phyloP scores from a whole-genome alignment of 176 grass and related monocot species.

The Musa schizocarpa region DNA sequence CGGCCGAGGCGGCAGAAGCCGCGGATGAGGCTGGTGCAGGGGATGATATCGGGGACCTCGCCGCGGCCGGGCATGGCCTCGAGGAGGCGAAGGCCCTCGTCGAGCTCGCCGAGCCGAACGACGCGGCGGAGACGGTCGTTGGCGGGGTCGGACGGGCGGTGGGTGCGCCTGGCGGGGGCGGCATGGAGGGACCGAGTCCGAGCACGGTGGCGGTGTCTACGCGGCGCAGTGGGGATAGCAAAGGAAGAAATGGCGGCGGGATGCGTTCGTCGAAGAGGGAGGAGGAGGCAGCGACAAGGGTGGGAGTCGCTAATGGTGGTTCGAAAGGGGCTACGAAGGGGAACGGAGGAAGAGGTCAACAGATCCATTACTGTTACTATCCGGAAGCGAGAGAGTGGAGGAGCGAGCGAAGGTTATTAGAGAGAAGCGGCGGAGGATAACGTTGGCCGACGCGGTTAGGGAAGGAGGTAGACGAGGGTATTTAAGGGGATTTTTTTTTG shows the following conservation, averaged over 20 bases:
- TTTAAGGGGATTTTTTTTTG: no score
- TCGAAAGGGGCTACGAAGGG: neutral
- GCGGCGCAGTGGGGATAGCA: neutral
- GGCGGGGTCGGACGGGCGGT: neutral
- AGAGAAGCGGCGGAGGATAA: neutral
- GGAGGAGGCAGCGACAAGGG: constrained; percentile 16
- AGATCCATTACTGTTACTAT: neutral
- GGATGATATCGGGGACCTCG: constrained; percentile 27
- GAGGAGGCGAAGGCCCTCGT: constrained; percentile 42
- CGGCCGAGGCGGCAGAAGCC: constrained; percentile 59
- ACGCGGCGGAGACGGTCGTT: constrained; percentile 49
- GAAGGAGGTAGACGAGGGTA: no score
- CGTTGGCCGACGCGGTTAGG: neutral
- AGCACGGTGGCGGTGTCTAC: no score
- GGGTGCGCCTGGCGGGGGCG: neutral
- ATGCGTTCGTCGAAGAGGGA: constrained; percentile 23
- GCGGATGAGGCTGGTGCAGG: constrained; percentile 53
- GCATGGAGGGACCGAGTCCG: neutral
- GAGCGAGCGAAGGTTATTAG: no score
- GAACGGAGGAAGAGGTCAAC: neutral
- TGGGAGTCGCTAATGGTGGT: neutral
- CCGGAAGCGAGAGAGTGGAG: neutral
- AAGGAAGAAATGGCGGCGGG: constrained; percentile 15
- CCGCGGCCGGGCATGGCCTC: constrained; percentile 19
- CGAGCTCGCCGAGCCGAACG: constrained; percentile 42